phyloP scores from a whole-genome alignment of 345 rosid species.

The Bruguiera gymnorhiza region DNA sequence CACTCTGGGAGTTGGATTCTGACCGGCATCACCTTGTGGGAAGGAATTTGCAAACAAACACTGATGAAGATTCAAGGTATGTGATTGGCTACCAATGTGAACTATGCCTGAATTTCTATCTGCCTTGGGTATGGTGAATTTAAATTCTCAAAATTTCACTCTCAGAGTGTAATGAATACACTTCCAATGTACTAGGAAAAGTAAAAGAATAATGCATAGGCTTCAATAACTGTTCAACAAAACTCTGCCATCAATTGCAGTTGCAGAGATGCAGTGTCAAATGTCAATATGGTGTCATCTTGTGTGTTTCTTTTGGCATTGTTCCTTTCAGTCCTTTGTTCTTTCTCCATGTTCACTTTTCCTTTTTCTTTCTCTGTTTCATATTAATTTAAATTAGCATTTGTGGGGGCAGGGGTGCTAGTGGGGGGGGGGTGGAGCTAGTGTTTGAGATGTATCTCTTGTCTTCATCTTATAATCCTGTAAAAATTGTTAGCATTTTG shows the following conservation, averaged over 20 bases:
- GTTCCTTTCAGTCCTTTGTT: background rate
- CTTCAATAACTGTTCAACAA: conserved; percentile 9
- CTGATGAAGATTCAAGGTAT: background rate
- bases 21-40: conserved; percentile 48
- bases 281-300: conserved; percentile 8
- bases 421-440: no score
- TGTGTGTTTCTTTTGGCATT: background rate
- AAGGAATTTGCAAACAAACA: background rate
- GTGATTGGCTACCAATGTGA: background rate
- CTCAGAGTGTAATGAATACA: no score
- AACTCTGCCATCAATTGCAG: background rate
- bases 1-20: conserved; percentile 78
- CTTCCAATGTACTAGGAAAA: no score
- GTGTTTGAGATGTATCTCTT: no score
- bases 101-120: no score
- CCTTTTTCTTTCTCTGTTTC: no score
- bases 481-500: no score
- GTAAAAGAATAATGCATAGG: background rate
- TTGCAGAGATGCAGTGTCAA: background rate
- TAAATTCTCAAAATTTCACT: no score
- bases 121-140: no score
- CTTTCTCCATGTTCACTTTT: background rate
- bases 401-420: no score
- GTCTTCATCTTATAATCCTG: no score
- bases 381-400: no score